Conservation (phyloP, 1,284 basidiomycete genomes). For the Phlebopus sp. region DNA sequence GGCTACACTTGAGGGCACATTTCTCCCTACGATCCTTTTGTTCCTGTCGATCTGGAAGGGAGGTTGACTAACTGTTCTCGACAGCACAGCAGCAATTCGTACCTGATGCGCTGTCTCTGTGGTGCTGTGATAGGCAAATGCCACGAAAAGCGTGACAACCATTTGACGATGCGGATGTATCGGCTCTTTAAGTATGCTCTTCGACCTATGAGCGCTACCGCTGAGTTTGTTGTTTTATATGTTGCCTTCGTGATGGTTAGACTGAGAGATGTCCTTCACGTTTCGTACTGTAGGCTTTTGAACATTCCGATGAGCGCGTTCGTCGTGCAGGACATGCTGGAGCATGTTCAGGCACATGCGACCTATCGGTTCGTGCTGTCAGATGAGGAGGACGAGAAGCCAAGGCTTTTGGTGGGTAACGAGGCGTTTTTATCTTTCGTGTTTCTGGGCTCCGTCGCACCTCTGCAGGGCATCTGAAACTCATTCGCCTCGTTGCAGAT, state of each 20-base stretch:
- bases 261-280: constrained; percentile 2
- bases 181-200: constrained; percentile 81
- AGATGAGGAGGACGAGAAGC: constrained; percentile 78
- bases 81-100: constrained; percentile 61
- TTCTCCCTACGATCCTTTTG: constrained; percentile 19
- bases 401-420: constrained; percentile 68
- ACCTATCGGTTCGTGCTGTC: constrained; percentile 83
- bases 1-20: constrained; percentile 85
- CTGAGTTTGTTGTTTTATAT: constrained; percentile 45
- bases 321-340: constrained; percentile 83
- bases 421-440: neutral
- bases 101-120: constrained; percentile 69
- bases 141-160: constrained; percentile 44
- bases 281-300: constrained; percentile 42
- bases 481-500: constrained; percentile 43
- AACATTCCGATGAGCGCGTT: constrained; percentile 79
- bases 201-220: constrained; percentile 60
- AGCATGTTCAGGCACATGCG: constrained; percentile 85
- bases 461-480: neutral
- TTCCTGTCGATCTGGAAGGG: constrained; percentile 12
- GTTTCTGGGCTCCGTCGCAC: neutral
- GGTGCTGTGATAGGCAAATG: constrained; percentile 74
- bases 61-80: constrained; percentile 19
- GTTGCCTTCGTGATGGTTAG: neutral
- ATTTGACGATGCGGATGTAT: constrained; percentile 46